Base-by-base conservation (phyloP, 768 basidiomycete species). In the Krasilnikovozyma curviuscula region DNA sequence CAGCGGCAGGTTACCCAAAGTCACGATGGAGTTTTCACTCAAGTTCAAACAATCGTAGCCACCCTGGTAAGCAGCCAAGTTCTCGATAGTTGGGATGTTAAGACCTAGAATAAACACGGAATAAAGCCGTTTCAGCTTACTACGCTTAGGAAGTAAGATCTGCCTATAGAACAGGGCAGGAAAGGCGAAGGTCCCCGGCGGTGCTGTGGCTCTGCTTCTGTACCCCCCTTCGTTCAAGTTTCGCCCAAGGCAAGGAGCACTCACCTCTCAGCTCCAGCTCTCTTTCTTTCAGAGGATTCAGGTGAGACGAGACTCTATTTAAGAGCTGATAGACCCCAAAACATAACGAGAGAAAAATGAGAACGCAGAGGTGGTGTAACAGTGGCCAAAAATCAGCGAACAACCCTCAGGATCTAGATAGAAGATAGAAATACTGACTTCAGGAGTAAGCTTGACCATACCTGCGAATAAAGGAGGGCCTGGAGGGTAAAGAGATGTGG, bases 371-470 rank as follows among this genome's bases (percentile, higher is more conserved):
- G 1, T 19, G 16, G 9, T 28, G 38, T 18, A 24, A 23, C 5
- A 24, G 18, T 12, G 19, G 7, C 9, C 46, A 47, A 31, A 10
- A 33, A 24, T 48, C 24, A 5, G 9, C 12, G 23, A 27, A 32
- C 27, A 19, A 7, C 18, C 9, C 42, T 19, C 13, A 5, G 30
- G 4, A 19, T 19, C 3, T n/a, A 8, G 10, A 3, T 5, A 18
- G 6, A 18, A 23, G 18, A 13, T 4, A 34, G 46, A 1, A 24
- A 9, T 14, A 38, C 50, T n/a, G 24, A 52, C 50, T 32, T 52
- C 50, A 27, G 50, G 50, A 40, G 50, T 52, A 29, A 52, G 50
- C 46, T 46, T 52, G 46, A 52, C 50, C 50, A 52, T 44, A n/a
- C n/a, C n/a, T n/a, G n/a, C n/a, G n/a, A n/a, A n/a, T n/a, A n/a